Evolutionary conservation across 2,329 filamentous ascomycete genomes (phyloP).

Genomic region (Fusarium pilosicola): DNA sequence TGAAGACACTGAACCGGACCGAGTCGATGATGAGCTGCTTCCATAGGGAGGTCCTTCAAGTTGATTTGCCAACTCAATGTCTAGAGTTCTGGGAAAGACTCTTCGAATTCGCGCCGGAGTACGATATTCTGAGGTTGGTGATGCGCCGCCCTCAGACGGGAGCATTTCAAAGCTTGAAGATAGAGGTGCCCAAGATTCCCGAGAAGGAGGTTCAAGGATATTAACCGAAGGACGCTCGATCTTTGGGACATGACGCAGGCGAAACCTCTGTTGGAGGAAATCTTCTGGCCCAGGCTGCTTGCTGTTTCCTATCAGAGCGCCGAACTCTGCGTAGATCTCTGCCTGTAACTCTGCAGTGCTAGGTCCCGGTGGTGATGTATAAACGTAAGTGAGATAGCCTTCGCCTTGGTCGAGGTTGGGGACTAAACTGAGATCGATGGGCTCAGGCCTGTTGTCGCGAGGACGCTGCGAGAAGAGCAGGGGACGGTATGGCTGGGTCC

Average conservation of each 20-base stretch:
- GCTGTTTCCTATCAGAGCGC: background rate
- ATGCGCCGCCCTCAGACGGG: background rate
- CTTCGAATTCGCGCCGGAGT: background rate
- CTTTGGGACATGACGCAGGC: background rate
- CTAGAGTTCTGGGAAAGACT: background rate
- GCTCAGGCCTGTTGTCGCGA: background rate
- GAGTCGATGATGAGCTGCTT: background rate
- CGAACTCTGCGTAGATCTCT: background rate
- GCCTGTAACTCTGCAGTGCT: background rate
- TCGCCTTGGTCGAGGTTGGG: background rate
- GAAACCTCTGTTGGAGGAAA: background rate
- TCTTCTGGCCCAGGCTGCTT: background rate
- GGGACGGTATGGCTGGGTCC: background rate
- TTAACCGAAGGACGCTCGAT: background rate
- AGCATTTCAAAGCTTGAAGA: background rate
- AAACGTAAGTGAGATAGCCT: no score
- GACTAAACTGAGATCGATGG: background rate
- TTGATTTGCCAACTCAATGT: background rate
- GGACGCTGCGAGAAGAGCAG: background rate
- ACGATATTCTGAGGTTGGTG: background rate
- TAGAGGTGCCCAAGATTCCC: background rate
- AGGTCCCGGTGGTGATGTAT: background rate
- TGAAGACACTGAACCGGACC: background rate
- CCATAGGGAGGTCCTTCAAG: background rate
- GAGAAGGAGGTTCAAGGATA: background rate